These are phyloP conservation scores for Xerocomus brunneocitrinus DNA, from an alignment of 768 basidiomycete species.

Conservation along the genomic window DNA sequence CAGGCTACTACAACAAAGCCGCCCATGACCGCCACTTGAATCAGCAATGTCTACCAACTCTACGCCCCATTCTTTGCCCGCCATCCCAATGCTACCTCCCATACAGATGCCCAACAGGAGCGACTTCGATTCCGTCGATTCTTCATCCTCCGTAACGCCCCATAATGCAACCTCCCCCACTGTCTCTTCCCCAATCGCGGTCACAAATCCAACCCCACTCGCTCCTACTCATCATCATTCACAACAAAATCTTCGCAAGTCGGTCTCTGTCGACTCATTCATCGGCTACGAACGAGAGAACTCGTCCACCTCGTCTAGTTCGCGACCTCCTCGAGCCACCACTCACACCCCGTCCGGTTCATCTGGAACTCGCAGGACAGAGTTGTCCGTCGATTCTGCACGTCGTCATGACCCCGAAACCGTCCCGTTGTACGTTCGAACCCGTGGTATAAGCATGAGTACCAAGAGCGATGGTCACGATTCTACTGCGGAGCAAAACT, in stretches of 20 bases:
- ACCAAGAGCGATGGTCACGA: slow-evolving; percentile 41
- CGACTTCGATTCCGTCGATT: slow-evolving; percentile 21
- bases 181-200: slow-evolving; percentile 33
- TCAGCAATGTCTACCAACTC: slow-evolving; percentile 20
- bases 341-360: slow-evolving; percentile 34
- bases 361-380: slow-evolving; percentile 30
- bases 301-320: slow-evolving; percentile 24
- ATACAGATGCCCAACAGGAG: slow-evolving; percentile 38
- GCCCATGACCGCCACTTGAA: slow-evolving; percentile 15
- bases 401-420: slow-evolving; percentile 23
- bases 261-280: slow-evolving; percentile 76
- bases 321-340: slow-evolving; percentile 37
- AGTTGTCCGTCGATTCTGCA: slow-evolving; percentile 25
- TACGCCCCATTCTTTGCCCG: slow-evolving; percentile 27
- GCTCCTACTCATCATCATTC: slow-evolving; percentile 21
- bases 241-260: slow-evolving; percentile 54
- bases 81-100: slow-evolving; percentile 42
- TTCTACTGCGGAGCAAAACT: slow-evolving; percentile 39
- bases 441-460: slow-evolving; percentile 54
- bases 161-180: slow-evolving; percentile 43
- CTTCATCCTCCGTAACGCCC: slow-evolving; percentile 32
- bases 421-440: slow-evolving; percentile 38
- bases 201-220: slow-evolving; percentile 1
- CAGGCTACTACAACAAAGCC: not conserved
- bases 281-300: slow-evolving; percentile 42